phyloP scores from a whole-genome alignment of 2,329 filamentous ascomycete species.

The Trichoderma sp. region DNA sequence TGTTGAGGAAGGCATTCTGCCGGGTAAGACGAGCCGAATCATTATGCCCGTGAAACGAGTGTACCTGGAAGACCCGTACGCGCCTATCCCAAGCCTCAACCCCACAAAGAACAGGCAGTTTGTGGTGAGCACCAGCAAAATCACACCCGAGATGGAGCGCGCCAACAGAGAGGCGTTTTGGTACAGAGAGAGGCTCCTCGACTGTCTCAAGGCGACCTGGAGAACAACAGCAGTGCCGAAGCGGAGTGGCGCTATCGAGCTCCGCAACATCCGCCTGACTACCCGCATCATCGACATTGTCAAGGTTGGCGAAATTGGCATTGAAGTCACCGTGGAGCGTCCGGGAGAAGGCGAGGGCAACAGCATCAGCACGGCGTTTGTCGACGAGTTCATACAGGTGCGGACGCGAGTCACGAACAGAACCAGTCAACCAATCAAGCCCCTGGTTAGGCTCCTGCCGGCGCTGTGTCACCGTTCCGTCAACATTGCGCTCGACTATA shows the following conservation, averaged over 20 bases:
- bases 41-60: slow-evolving; percentile 75
- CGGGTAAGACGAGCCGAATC: slow-evolving; percentile 71
- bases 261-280: slow-evolving; percentile 73
- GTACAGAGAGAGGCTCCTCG: slow-evolving; percentile 82
- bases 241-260: slow-evolving; percentile 69
- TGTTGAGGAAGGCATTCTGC: slow-evolving; percentile 61
- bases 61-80: slow-evolving; percentile 74
- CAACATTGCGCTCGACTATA: slow-evolving; percentile 76
- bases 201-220: slow-evolving; percentile 72
- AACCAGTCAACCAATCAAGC: slow-evolving; percentile 65
- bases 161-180: slow-evolving; percentile 82
- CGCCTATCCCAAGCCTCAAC: slow-evolving; percentile 77
- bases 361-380: slow-evolving; percentile 37
- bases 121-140: slow-evolving; percentile 78
- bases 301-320: slow-evolving; percentile 75
- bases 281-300: slow-evolving; percentile 81
- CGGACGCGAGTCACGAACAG: slow-evolving; percentile 75
- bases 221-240: slow-evolving; percentile 54
- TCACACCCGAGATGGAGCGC: slow-evolving; percentile 77
- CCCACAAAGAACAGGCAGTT: slow-evolving; percentile 87
- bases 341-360: slow-evolving; percentile 20
- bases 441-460: slow-evolving; percentile 76
- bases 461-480: slow-evolving; percentile 72
- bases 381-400: slow-evolving; percentile 66
- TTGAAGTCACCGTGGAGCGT: slow-evolving; percentile 60